Evolutionary conservation across 768 basidiomycete species (phyloP).

Genomic region (Phallus indusiatus): DNA sequence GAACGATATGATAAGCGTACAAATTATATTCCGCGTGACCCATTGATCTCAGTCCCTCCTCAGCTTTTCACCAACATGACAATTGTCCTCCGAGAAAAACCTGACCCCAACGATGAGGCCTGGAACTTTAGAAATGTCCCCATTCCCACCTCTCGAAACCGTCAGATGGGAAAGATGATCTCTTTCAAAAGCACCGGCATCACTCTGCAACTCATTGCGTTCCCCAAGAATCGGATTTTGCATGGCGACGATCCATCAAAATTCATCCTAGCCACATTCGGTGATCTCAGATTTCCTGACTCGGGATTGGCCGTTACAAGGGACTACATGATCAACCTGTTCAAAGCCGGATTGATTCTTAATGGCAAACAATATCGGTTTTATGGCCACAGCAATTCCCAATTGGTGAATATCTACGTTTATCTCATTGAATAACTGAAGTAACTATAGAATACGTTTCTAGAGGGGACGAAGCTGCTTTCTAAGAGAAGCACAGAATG

Average conservation of each 20-base stretch:
- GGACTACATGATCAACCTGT: slow-evolving; percentile 48
- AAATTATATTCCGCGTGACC: too few relatives aligned
- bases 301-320: slow-evolving; percentile 35
- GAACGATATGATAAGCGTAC: too few relatives aligned
- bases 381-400: slow-evolving; percentile 65
- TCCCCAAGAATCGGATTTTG: slow-evolving; percentile 52
- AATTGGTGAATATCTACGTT: slow-evolving; percentile 34
- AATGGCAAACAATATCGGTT: slow-evolving; percentile 57
- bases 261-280: slow-evolving; percentile 48
- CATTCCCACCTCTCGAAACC: slow-evolving; percentile 12
- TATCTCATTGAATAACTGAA: not conserved
- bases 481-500: slow-evolving; percentile 42
- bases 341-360: slow-evolving; percentile 45
- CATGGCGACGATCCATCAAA: slow-evolving; percentile 46
- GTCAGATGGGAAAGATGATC: slow-evolving; percentile 37
- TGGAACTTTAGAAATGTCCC: too few relatives aligned
- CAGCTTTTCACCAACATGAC: too few relatives aligned
- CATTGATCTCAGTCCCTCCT: too few relatives aligned
- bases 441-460: not conserved
- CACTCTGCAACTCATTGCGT: slow-evolving; percentile 36
- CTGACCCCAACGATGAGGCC: too few relatives aligned
- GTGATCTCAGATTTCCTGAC: slow-evolving; percentile 45
- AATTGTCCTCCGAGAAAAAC: too few relatives aligned
- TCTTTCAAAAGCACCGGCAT: slow-evolving; percentile 42
- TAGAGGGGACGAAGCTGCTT: slow-evolving; percentile 59